Base-by-base conservation (phyloP, 192 early-diverging fungal species). In the Coemansia sp. region DNA sequence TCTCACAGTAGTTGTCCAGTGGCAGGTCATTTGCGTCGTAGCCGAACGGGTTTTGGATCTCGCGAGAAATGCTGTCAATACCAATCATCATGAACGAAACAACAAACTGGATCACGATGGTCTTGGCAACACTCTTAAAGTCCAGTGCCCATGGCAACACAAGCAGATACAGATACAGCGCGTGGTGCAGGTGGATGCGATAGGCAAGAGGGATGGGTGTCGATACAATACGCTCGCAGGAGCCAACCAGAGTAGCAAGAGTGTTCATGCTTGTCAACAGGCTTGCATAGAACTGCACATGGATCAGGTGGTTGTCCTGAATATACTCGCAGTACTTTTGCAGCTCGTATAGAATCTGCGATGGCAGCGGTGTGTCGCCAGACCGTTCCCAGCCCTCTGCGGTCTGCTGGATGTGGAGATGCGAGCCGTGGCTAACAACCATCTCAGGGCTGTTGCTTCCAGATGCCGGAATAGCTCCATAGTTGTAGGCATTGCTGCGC, bases 41-140 rank as follows among this genome's bases (percentile, higher is more conserved):
- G 33, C 90, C 90, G 67, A 95, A 95, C 10, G 93, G 93, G 66
- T 95, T 94, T 78, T 98, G 93, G 53, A 98, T 94, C 75, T 94
- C 90, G 15, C 81, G 81, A 24, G 89, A 93, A 55, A 95, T 94
- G 10, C 74, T 73, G 51, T 93, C 86, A 51, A 97, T 89, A 62
- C 95, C 95, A 17, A 94, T 69, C 62, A 94, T 77, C 50, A 83
- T 85, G 55, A 93, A 91, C 1, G 87, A 66, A 1, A 85, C 76
- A 9, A 95, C 69, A 46, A 85, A 75, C 50, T 85, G 80, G 12
- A 92, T 61, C 6, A 87, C 78, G 42, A 94, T 86, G 47, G 90
- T 87, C 27, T 75, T 62, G 64, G 83, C 87, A 24, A 56, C 25
- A 21, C 77, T 38, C 59, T 66, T 59, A 21, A 57, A 42, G 17